A percentile compares a stretch with the other conserved stretches of the same genome.
Evolutionary conservation across 2,329 filamentous ascomycete genomes (phyloP).

Genomic region (Chaetothyriales sp.): DNA sequence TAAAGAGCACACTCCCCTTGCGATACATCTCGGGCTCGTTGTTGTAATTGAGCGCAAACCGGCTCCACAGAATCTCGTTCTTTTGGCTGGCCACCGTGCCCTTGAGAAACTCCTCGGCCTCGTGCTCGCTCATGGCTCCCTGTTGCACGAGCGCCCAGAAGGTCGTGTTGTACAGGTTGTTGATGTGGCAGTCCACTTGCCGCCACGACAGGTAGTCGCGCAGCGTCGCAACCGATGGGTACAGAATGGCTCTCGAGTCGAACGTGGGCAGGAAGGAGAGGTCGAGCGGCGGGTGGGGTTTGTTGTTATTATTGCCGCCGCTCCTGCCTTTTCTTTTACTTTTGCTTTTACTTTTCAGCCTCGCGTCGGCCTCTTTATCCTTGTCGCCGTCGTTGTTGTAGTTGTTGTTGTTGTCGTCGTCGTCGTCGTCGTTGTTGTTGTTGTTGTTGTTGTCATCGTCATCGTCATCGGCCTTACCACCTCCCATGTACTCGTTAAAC

Average conservation of each 20-base stretch:
- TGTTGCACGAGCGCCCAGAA: constrained; percentile 81
- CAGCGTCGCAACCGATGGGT: constrained; percentile 68
- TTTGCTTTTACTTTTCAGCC: not conserved
- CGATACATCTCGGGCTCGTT: constrained; percentile 85
- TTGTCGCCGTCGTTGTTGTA: constrained; percentile 31
- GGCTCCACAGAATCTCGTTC: constrained; percentile 85
- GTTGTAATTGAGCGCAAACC: constrained; percentile 93
- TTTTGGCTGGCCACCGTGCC: constrained; percentile 78
- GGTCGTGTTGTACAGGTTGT: constrained; percentile 95
- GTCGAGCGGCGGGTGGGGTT: constrained; percentile 41
- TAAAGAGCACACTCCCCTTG: constrained; percentile 82
- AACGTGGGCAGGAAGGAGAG: constrained; percentile 67
- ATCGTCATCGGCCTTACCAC: not conserved
- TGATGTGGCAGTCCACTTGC: constrained; percentile 95
- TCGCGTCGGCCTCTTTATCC: not conserved
- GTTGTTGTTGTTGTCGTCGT: no score
- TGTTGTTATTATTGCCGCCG: not conserved
- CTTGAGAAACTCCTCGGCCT: constrained; percentile 68
- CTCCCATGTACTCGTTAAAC: constrained; percentile 39
- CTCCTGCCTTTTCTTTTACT: not conserved
- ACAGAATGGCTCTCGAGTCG: constrained; percentile 80
- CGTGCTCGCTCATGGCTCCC: constrained; percentile 60
- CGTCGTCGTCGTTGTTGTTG: no score
- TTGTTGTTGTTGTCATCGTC: not conserved
- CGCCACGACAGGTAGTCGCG: constrained; percentile 95